Percentiles rank a stretch among this genome's conserved stretches.
Evolutionary conservation across 208 protist species (phyloP).

Genomic region (Trypanosoma lewisi): DNA sequence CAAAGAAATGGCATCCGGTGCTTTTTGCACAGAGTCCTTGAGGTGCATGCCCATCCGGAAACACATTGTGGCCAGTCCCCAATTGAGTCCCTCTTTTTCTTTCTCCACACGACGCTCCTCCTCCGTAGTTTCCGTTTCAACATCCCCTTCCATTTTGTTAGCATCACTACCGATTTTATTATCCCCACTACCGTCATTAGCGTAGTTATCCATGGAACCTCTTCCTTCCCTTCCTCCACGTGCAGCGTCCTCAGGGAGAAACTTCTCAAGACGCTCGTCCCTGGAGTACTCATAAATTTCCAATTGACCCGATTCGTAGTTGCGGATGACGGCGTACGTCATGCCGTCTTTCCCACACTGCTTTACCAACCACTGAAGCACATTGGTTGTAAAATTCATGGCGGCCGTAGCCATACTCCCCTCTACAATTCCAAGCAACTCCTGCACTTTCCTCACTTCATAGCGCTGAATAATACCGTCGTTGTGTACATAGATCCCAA

Average conservation of each 20-base stretch:
- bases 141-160: background rate
- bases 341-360: conserved; percentile 60
- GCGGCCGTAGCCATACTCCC: conserved; percentile 63
- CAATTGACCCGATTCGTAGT: conserved; percentile 46
- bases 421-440: conserved; percentile 66
- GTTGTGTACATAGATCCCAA: conserved; percentile 79
- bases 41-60: conserved; percentile 66
- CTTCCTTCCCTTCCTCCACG: conserved; percentile 21
- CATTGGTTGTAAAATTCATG: conserved; percentile 80
- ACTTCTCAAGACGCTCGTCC: conserved; percentile 21
- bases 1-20: conserved; percentile 44
- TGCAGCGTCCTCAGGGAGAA: conserved; percentile 27
- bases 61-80: conserved; percentile 68
- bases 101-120: conserved; percentile 1
- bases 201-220: too few species aligned
- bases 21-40: conserved; percentile 38
- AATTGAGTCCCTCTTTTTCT: conserved; percentile 41
- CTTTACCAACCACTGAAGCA: conserved; percentile 70
- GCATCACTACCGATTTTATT: background rate
- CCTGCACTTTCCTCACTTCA: conserved; percentile 65
- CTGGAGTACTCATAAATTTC: conserved; percentile 69
- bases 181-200: background rate
- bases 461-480: conserved; percentile 72
- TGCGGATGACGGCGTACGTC: conserved; percentile 67
- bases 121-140: background rate